Conservation (phyloP, 345 rosid species). For the Abelmoschus esculentus region DNA sequence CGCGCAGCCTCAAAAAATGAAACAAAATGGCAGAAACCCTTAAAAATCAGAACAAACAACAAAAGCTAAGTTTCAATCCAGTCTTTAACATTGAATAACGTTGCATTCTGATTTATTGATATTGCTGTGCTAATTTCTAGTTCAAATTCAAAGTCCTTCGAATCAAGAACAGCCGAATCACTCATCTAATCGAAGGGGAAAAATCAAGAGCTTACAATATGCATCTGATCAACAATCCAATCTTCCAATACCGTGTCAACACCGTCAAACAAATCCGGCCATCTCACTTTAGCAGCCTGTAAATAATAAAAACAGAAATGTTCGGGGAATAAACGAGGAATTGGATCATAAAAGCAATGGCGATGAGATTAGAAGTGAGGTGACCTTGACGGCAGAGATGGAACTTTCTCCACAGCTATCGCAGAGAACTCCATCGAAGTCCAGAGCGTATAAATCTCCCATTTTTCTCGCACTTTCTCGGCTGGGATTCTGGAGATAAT, state of each 20-base stretch:
- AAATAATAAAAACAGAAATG: too few species aligned
- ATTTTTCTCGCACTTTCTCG: constrained; percentile 2
- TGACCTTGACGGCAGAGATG: constrained; percentile 85
- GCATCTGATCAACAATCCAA: constrained; percentile 90
- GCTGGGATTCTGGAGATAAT: constrained; percentile 1
- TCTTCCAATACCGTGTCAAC: constrained; percentile 58
- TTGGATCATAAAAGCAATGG: not conserved
- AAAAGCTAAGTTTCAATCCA: not conserved
- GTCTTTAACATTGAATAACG: not conserved
- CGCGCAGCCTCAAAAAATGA: not conserved
- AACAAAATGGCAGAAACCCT: not conserved
- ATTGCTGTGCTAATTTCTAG: not conserved
- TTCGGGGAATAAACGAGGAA: too few species aligned
- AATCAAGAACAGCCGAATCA: not conserved
- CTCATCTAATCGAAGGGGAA: not conserved
- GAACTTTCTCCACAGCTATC: constrained; percentile 96
- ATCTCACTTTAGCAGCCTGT: constrained; percentile 81
- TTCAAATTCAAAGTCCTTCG: not conserved
- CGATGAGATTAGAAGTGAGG: not conserved
- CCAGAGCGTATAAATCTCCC: constrained; percentile 85
- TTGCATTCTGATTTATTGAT: not conserved
- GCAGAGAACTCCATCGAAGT: constrained; percentile 93
- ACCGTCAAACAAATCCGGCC: constrained; percentile 61
- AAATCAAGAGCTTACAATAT: constrained; percentile 35
- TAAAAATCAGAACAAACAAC: not conserved